phyloP scores from a whole-genome alignment of 2,329 filamentous ascomycete species.

The Escovopsis sp. region DNA sequence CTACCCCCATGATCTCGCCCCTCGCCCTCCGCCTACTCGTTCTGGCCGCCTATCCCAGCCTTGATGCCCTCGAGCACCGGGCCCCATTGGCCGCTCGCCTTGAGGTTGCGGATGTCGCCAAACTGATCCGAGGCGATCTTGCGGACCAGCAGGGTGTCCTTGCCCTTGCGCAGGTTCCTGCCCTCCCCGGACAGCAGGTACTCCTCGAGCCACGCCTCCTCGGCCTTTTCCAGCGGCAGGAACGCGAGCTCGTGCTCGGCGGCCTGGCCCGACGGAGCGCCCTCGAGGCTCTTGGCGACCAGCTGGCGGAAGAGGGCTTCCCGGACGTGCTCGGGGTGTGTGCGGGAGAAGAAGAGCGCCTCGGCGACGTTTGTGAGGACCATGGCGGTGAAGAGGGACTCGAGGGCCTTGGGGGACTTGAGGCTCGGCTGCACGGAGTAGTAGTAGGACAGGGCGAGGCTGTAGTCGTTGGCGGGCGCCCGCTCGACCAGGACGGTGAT shows the following conservation, averaged over 20 bases:
- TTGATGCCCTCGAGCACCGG: slow-evolving; percentile 37
- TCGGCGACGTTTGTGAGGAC: slow-evolving; percentile 53
- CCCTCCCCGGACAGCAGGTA: slow-evolving; percentile 52
- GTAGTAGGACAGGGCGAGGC: slow-evolving; percentile 63
- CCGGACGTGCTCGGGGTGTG: slow-evolving; percentile 45
- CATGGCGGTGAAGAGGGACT: slow-evolving; percentile 55
- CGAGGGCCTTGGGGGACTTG: slow-evolving; percentile 45
- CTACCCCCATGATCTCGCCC: background rate
- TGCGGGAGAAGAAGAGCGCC: slow-evolving; percentile 58
- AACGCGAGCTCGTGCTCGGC: slow-evolving; percentile 53
- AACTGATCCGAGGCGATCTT: slow-evolving; percentile 53
- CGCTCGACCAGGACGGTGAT: slow-evolving; percentile 52
- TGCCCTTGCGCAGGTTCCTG: slow-evolving; percentile 47
- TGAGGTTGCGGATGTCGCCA: slow-evolving; percentile 29
- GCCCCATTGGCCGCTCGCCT: slow-evolving; percentile 31
- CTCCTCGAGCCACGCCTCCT: slow-evolving; percentile 62
- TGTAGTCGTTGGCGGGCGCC: slow-evolving; percentile 43
- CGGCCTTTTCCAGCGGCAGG: slow-evolving; percentile 53
- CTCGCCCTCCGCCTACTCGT: slow-evolving; percentile 10
- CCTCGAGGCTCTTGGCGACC: slow-evolving; percentile 40
- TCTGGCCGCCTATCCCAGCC: slow-evolving; percentile 24
- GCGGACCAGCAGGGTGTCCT: slow-evolving; percentile 62
- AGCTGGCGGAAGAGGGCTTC: slow-evolving; percentile 53
- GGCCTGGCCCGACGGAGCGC: slow-evolving; percentile 24
- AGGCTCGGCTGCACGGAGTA: slow-evolving; percentile 60